Percentiles rank a stretch among this genome's conserved stretches.
These are phyloP conservation scores for Cladosporium sp. DNA, from an alignment of 2,329 filamentous ascomycete genomes.

Conservation along the genomic window DNA sequence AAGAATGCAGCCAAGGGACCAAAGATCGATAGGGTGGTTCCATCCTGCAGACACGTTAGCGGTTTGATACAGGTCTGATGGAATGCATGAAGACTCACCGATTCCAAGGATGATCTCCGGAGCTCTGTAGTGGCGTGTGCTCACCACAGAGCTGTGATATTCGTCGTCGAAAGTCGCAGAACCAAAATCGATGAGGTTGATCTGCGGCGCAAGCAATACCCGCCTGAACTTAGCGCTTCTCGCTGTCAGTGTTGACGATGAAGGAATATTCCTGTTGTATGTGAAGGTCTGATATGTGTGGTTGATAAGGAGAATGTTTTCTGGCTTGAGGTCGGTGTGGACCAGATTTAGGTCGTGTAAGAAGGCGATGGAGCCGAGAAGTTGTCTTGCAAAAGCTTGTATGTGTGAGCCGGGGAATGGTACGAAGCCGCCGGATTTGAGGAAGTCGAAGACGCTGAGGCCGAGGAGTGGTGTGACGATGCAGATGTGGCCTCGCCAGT, in stretches of 20 bases:
- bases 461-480: conserved; percentile 72
- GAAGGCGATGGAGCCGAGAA: conserved; percentile 97
- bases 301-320: conserved; percentile 61
- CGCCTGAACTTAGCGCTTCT: conserved; percentile 56
- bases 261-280: conserved; percentile 61
- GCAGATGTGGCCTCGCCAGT: conserved; percentile 95
- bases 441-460: conserved; percentile 96
- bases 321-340: conserved; percentile 71
- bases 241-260: conserved; percentile 53
- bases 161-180: conserved; percentile 64
- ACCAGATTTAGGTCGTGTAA: conserved; percentile 95
- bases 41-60: conserved; percentile 36
- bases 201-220: conserved; percentile 59
- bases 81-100: conserved; percentile 25
- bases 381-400: conserved; percentile 88
- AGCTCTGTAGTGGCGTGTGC: conserved; percentile 60
- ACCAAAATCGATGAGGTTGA: conserved; percentile 62
- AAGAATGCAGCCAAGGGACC: conserved; percentile 63
- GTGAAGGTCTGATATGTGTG: conserved; percentile 63
- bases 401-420: conserved; percentile 98
- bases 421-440: conserved; percentile 91
- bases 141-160: conserved; percentile 62
- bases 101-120: conserved; percentile 63
- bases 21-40: conserved; percentile 63
- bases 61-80: neutral